A percentile compares a stretch with the other conserved stretches of the same genome.
phyloP scores from a whole-genome alignment of 257 asterid species.

The Verbascum thapsus region DNA sequence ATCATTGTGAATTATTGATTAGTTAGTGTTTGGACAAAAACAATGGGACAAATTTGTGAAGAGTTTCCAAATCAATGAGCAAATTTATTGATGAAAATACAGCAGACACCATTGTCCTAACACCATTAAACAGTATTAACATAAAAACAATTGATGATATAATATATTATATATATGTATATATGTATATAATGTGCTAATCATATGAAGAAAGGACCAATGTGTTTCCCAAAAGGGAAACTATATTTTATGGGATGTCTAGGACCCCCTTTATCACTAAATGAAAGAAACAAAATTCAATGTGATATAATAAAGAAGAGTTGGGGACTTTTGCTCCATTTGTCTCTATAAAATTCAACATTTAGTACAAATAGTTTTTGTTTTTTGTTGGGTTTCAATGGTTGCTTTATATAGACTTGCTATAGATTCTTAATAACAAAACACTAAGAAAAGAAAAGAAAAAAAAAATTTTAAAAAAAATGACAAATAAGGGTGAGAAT shows the following conservation, averaged over 20 bases:
- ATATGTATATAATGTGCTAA: slow-evolving; percentile 29
- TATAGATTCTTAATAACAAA: background rate
- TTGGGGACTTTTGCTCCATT: slow-evolving; percentile 16
- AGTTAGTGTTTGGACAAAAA: slow-evolving; percentile 18
- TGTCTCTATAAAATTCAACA: slow-evolving; percentile 40
- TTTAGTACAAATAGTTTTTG: slow-evolving; percentile 30
- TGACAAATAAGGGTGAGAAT: background rate
- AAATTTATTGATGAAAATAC: slow-evolving; percentile 16
- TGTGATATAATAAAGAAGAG: background rate
- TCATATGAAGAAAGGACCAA: slow-evolving; percentile 46
- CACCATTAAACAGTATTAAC: slow-evolving; percentile 25
- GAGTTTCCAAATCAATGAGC: slow-evolving; percentile 9
- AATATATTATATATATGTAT: no score
- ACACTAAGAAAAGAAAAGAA: slow-evolving; percentile 21
- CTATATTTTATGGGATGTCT: slow-evolving; percentile 39
- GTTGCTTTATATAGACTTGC: slow-evolving; percentile 36
- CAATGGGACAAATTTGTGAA: slow-evolving; percentile 25
- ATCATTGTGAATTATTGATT: slow-evolving; percentile 22
- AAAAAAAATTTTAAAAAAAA: background rate
- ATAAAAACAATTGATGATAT: slow-evolving; percentile 4
- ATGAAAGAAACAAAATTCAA: slow-evolving; percentile 23
- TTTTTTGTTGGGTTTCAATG: slow-evolving; percentile 41
- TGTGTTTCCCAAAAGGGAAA: slow-evolving; percentile 40
- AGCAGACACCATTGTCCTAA: slow-evolving; percentile 31
- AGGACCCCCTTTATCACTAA: slow-evolving; percentile 34